Base-by-base conservation (phyloP, 2,329 filamentous ascomycete genomes). In the Metarhizium robertsii region DNA sequence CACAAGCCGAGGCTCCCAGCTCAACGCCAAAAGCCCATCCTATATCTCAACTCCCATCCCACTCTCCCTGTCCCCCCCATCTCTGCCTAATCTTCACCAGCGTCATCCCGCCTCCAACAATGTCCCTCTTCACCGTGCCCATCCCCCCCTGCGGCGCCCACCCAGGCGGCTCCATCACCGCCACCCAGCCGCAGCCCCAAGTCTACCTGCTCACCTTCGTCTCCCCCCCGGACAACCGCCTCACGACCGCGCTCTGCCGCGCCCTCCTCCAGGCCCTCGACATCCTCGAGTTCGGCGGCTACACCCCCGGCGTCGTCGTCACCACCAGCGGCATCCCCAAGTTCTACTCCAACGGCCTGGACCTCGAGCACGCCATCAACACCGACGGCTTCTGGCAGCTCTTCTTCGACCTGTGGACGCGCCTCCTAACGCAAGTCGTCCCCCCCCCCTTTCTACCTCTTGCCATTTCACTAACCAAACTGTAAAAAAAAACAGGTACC, bases 301-400 rank as follows among this genome's bases (percentile, higher is more conserved):
- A 86, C 63, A 76, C 80, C 0, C 79, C 80, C n/a, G 89, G 89
- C 53, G 88, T 92, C 6, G 77, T 94, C 14, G 75, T 92, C 57
- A 92, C 88, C 5, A 92, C 88, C 0, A 88, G 84, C 46, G 81
- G 78, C 50, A 87, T 92, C 57, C 68, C 75, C 53, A 94, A 94
- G 66, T 92, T 92, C 76, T 94, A 87, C 74, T 86, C 80, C 68
- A 92, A 92, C 71, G 89, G 89, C 0, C 78, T 94, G n/a, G 87
- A 94, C 68, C 79, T 92, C 14, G 77, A 83, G 43, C 80, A 88
- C 66, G 86, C 84, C n/a, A 65, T 76, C 38, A 69, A 71, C 34
- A 81, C 80, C 0, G 76, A 81, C 1, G 76, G 76, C 3, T 92
- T 87, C 74, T 82, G 83, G 63, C 71, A 80, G 13, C 75, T 76